phyloP scores from a whole-genome alignment of 306 rosid species.

The Prunus padus region DNA sequence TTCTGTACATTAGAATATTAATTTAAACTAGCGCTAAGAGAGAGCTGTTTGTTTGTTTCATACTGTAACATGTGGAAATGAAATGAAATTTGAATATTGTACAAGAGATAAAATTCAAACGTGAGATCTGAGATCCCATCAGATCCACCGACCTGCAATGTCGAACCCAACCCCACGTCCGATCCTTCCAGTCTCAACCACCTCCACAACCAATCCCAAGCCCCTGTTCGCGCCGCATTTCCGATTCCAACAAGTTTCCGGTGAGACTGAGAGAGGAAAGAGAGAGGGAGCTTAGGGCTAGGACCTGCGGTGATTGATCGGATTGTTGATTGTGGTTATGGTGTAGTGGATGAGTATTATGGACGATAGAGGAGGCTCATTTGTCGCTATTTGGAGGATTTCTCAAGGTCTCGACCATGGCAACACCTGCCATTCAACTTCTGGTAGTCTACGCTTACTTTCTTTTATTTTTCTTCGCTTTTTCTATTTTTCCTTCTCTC shows the following conservation, averaged over 20 bases:
- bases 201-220: too few species aligned
- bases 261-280: not conserved
- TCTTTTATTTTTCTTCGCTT: slow-evolving; percentile 11
- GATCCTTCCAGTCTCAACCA: too few species aligned
- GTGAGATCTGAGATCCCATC: too few species aligned
- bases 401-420: slow-evolving; percentile 88
- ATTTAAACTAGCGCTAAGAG: too few species aligned
- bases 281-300: not conserved
- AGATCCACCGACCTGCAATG: too few species aligned
- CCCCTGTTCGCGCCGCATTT: slow-evolving; percentile 6
- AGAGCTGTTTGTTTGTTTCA: too few species aligned
- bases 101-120: too few species aligned
- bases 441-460: slow-evolving; percentile 47
- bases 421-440: slow-evolving; percentile 76
- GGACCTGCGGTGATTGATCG: slow-evolving; percentile 4
- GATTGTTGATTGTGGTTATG: slow-evolving; percentile 11
- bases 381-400: slow-evolving; percentile 94
- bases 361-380: slow-evolving; percentile 93
- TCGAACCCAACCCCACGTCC: too few species aligned
- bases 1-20: too few species aligned
- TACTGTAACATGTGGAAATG: not conserved
- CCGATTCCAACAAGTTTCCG: not conserved
- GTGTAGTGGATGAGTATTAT: slow-evolving; percentile 36
- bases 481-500: slow-evolving; percentile 12
- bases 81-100: too few species aligned